Evolutionary conservation across 768 basidiomycete species (phyloP), one percentile per base, ranked within the genome.

Genomic region (Nidula microcarpa): DNA sequence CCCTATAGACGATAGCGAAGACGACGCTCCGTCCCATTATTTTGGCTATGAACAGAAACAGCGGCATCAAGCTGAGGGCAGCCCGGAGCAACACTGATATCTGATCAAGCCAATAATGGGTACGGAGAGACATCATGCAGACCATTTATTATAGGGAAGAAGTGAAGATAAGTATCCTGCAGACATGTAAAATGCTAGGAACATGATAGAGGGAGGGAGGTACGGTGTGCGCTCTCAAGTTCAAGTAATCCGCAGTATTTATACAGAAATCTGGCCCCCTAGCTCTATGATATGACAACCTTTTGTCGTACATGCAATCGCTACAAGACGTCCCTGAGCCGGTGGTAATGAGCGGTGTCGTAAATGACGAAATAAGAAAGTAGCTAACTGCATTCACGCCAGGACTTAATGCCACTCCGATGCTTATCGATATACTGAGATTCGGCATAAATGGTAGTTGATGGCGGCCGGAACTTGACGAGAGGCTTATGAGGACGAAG

Each of bases 31-130:
- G 51, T 33, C 62, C 70, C 71, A 75, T 76, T 76, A 77, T 78
- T 73, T 76, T 72, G 76, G 74, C 79, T 80, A 81, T 82, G 80
- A 82, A 81, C 78, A 80, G 69, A 77, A 63, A 53, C 62, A 65
- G 66, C 33, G 47, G 60, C 61, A 32, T 61, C 59, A 58, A 66
- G 58, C 70, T 70, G 70, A 56, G 72, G 1, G 56, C 67, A 70
- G 68, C 55, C 54, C 60, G 65, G 62, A 54, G 57, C 59, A 49
- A 30, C 57, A 59, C 50, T 43, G 49, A 62, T 60, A 58, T 74
- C 65, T 74, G 75, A 62, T 63, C 73, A 74, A 61, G 59, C 51
- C 30, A 45, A 55, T 54, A 60, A 51, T 56, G 64, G 54, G 52
- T 56, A 70, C 67, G 69, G 70, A 65, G 69, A 55, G 63, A 66